Conservation (phyloP, 257 asterid species). For the Salvia hispanica region DNA sequence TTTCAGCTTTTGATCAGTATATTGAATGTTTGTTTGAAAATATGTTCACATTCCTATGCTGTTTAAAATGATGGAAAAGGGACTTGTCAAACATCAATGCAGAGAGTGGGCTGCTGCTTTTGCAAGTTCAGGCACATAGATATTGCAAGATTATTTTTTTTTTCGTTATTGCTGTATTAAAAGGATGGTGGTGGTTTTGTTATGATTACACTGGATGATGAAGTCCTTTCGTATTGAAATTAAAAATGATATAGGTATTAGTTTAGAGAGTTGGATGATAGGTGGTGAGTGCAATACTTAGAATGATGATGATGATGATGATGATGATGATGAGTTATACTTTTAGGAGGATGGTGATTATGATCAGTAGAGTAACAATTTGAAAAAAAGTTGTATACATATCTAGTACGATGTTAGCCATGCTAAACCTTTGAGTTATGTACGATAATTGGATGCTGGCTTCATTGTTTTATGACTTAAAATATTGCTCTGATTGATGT, state of each 20-base stretch:
- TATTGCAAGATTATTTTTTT: neutral
- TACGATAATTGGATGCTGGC: neutral
- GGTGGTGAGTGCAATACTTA: neutral
- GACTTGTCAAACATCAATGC: neutral
- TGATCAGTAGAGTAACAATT: slow-evolving; percentile 3
- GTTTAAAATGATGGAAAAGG: neutral
- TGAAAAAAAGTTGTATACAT: neutral
- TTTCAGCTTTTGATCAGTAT: neutral
- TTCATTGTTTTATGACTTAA: neutral
- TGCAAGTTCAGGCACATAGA: slow-evolving; percentile 13
- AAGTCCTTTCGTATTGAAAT: neutral
- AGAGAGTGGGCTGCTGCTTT: neutral
- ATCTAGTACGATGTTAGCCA: neutral
- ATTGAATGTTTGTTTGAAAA: neutral
- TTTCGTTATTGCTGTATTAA: slow-evolving; percentile 9
- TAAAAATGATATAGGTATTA: no score
- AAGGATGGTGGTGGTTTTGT: neutral
- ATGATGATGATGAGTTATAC: slow-evolving; percentile 5
- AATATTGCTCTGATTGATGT: neutral
- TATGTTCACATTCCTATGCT: neutral
- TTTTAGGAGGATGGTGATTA: neutral
- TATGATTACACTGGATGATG: neutral
- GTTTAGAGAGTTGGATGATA: slow-evolving; percentile 1
- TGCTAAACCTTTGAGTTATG: slow-evolving; percentile 3
- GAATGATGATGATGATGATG: slow-evolving; percentile 10